phyloP scores from a whole-genome alignment of 805 yeast genomes.

The Nakazawaea laoshanensis region DNA sequence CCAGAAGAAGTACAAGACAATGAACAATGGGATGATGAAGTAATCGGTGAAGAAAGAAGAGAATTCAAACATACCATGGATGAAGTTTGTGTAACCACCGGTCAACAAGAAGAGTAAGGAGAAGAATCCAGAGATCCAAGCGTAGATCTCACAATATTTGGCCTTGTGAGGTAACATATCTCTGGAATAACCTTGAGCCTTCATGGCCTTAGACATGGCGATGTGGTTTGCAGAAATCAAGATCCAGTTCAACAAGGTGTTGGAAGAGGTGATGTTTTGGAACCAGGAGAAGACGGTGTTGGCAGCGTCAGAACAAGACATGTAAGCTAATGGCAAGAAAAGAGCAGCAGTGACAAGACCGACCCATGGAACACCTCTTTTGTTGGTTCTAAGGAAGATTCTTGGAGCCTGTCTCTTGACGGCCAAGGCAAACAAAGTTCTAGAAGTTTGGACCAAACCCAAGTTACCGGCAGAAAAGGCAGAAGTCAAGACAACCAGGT shows the following conservation, averaged over 20 bases:
- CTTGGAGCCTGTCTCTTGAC: conserved; percentile 68
- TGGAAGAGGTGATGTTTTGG: conserved; percentile 23
- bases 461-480: conserved; percentile 66
- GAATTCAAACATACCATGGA: conserved; percentile 21
- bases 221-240: conserved; percentile 14
- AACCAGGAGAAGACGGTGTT: conserved; percentile 26
- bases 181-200: conserved; percentile 28
- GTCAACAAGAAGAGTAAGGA: conserved; percentile 22
- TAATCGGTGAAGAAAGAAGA: conserved; percentile 17
- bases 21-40: conserved; percentile 18
- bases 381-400: conserved; percentile 35
- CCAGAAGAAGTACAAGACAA: conserved; percentile 23
- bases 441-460: conserved; percentile 62
- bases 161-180: conserved; percentile 24
- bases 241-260: conserved; percentile 13
- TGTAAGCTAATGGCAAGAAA: conserved; percentile 22
- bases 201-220: conserved; percentile 23
- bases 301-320: conserved; percentile 15
- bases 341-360: conserved; percentile 16
- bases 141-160: conserved; percentile 18
- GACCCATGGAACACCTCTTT: conserved; percentile 16
- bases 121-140: conserved; percentile 23
- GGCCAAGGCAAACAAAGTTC: conserved; percentile 69
- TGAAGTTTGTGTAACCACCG: conserved; percentile 26
- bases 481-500: conserved; percentile 29